phyloP scores from a whole-genome alignment of 1,139 yeast species.

The Scheffersomyces illinoinensis region DNA sequence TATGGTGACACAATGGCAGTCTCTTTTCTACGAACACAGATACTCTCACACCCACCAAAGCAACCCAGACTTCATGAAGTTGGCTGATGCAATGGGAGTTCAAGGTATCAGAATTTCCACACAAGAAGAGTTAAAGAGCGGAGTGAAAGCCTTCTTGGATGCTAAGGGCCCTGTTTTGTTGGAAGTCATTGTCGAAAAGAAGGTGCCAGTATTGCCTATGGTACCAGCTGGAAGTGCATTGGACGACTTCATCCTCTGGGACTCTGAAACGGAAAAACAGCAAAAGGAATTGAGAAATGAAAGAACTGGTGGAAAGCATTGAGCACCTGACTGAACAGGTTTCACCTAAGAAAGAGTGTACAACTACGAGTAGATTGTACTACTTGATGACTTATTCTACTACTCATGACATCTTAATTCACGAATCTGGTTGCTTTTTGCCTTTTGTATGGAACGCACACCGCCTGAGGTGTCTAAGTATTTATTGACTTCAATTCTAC shows the following conservation, averaged over 20 bases:
- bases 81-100: conserved; percentile 93
- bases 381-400: not conserved
- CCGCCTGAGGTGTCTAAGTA: not conserved
- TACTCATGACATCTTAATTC: not conserved
- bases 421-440: not conserved
- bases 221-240: conserved; percentile 96
- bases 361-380: not conserved
- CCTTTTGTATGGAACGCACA: not conserved
- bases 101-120: conserved; percentile 73
- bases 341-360: not conserved
- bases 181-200: conserved; percentile 90
- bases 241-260: conserved; percentile 87
- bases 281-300: conserved; percentile 64
- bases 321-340: conserved; percentile 5
- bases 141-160: conserved; percentile 71
- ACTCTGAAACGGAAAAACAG: conserved; percentile 74
- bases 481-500: not conserved
- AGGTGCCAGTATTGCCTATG: conserved; percentile 98
- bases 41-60: conserved; percentile 94
- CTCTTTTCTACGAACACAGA: conserved; percentile 93
- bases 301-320: conserved; percentile 60
- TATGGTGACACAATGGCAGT: conserved; percentile 99
- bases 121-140: conserved; percentile 56
- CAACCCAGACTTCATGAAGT: conserved; percentile 89
- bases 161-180: conserved; percentile 81